Evolutionary conservation across 2,329 filamentous ascomycete genomes (phyloP).

Genomic region (Paramyrothecium sp.): DNA sequence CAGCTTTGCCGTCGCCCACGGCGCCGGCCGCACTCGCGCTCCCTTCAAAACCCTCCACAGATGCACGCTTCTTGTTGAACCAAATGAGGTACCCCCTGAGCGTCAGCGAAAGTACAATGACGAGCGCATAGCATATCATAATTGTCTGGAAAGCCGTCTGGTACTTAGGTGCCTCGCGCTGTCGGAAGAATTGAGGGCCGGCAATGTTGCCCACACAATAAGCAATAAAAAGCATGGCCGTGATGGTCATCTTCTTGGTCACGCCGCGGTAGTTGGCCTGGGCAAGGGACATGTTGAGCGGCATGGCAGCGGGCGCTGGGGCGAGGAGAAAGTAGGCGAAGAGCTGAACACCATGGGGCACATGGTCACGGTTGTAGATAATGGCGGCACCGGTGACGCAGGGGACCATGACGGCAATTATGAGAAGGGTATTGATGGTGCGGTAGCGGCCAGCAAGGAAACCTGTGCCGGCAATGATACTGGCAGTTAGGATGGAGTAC

Average conservation of each 20-base stretch:
- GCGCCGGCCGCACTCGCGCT: neutral
- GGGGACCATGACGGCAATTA: neutral
- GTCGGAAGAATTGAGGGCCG: conserved; percentile 58
- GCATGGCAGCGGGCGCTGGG: conserved; percentile 6
- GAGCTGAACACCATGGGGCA: conserved; percentile 1
- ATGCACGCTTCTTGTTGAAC: conserved; percentile 51
- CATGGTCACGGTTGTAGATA: neutral
- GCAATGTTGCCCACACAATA: conserved; percentile 62
- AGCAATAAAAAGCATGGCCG: conserved; percentile 57
- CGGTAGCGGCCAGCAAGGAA: neutral
- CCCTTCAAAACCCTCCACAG: neutral
- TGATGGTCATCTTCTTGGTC: conserved; percentile 60
- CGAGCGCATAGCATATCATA: conserved; percentile 55
- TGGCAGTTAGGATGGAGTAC: neutral
- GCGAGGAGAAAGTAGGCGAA: conserved; percentile 10
- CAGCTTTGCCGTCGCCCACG: conserved; percentile 16
- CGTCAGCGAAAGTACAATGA: conserved; percentile 39
- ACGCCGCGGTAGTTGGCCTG: conserved; percentile 60
- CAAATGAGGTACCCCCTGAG: conserved; percentile 48
- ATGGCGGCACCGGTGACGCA: neutral
- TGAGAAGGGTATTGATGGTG: neutral
- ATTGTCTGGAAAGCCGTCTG: conserved; percentile 61
- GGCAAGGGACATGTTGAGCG: conserved; percentile 53
- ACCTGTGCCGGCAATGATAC: neutral
- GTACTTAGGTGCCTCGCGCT: conserved; percentile 58